Conservation (phyloP, 2,329 filamentous ascomycete genomes). For the Aspergillus latus region DNA sequence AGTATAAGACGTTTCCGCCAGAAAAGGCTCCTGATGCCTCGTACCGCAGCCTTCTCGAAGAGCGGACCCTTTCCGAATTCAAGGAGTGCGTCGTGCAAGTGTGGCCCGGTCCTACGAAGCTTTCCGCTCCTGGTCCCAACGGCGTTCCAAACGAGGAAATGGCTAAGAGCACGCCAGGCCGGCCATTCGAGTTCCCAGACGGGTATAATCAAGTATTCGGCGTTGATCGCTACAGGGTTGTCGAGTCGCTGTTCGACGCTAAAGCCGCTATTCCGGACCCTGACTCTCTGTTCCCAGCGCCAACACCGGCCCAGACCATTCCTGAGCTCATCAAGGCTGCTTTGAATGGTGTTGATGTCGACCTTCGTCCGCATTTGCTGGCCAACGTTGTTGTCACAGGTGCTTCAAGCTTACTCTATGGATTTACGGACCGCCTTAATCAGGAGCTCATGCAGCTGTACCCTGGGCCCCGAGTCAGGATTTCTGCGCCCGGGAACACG, state of each 20-base stretch:
- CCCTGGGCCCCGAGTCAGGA: conserved; percentile 80
- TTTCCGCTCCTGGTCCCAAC: conserved; percentile 50
- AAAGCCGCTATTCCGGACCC: conserved; percentile 64
- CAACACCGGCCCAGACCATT: conserved; percentile 74
- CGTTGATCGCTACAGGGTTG: conserved; percentile 78
- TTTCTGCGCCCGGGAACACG: conserved; percentile 81
- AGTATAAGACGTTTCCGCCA: conserved; percentile 67
- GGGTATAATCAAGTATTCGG: conserved; percentile 96
- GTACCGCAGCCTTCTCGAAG: conserved; percentile 83
- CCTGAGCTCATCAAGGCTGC: conserved; percentile 77
- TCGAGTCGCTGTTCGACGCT: conserved; percentile 90
- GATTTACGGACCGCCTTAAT: conserved; percentile 87
- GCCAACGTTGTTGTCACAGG: conserved; percentile 92
- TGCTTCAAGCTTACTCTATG: conserved; percentile 80
- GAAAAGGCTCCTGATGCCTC: conserved; percentile 61
- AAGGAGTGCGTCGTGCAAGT: conserved; percentile 96
- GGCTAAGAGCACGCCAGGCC: conserved; percentile 69
- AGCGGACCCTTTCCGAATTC: conserved; percentile 90
- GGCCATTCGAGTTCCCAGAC: conserved; percentile 95
- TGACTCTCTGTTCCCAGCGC: conserved; percentile 48
- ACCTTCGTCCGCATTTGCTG: conserved; percentile 78
- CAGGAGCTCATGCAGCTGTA: conserved; percentile 78
- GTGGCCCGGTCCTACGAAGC: conserved; percentile 77
- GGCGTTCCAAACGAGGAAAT: conserved; percentile 71
- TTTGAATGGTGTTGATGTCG: conserved; percentile 79